Evolutionary conservation across 202 grass and related monocot species (phyloP), one percentile per base, ranked within the genome.

Genomic region (Dendrocalamus latiflorus): DNA sequence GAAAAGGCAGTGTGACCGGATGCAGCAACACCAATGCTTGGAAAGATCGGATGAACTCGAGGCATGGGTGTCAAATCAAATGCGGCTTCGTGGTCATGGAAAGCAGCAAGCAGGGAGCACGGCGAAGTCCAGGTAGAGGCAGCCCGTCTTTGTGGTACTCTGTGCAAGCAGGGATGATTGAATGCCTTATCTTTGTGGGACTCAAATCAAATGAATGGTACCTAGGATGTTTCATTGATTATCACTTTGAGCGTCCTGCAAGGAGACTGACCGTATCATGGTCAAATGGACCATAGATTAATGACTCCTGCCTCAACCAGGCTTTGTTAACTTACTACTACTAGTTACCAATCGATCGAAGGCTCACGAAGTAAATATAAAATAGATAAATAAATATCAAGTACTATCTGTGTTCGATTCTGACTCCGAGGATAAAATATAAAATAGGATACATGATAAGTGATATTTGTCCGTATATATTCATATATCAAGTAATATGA

Each of bases 1-100:
- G 45, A 9, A 84, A 50, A 26, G 61, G 72, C 79, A 71, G 28
- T 47, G 43, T 57, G 43, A 79, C 81, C 70, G 37, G 71, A 12
- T 57, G 74, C 45, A 76, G 21, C 54, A 56, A 62, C 70, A 33
- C 49, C 70, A 59, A 63, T 26, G 55, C 37, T 22, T 49, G 75
- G 22, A 20, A n/a, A 25, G 18, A 53, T 62, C 4, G 25, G 26
- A 62, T 5, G 21, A 59, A 47, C 14, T 39, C 8, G 21, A 25
- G 44, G 0, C 4, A 22, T 11, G 62, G 4, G 14, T 26, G 56
- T 25, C 15, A n/a, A 43, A 51, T 51, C 6, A 18, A 51, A 8
- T 17, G 12, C 18, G 16, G 68, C 1, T 8, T 26, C 38, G 8
- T 15, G 44, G 44, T 28, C 39, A 30, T 15, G 44, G 44, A 24